Conservation (phyloP, 2,329 filamentous ascomycete genomes). For the Lasiodiplodia gonubiensis region DNA sequence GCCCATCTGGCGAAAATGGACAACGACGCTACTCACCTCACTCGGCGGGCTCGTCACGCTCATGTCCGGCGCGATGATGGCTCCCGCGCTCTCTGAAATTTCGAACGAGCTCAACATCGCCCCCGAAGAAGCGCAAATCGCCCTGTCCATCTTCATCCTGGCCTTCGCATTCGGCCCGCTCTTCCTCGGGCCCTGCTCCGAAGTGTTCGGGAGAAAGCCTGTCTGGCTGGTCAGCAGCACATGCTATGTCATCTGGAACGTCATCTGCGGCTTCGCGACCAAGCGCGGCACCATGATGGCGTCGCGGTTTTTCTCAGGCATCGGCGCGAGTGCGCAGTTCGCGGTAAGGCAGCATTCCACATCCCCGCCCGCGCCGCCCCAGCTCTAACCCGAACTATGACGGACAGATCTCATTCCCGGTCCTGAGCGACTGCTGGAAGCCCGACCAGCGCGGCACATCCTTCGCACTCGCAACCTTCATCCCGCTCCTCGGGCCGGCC, state of each 20-base stretch:
- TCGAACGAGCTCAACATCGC: conserved; percentile 35
- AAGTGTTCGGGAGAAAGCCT: conserved; percentile 36
- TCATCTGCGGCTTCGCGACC: conserved; percentile 37
- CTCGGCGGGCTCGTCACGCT: conserved; percentile 35
- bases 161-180: conserved; percentile 38
- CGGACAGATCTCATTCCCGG: conserved; percentile 31
- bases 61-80: conserved; percentile 39
- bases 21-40: conserved; percentile 35
- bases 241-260: conserved; percentile 39
- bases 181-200: conserved; percentile 38
- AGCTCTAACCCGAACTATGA: too few species aligned
- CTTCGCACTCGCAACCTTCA: conserved; percentile 36
- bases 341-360: conserved; percentile 16
- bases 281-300: conserved; percentile 36
- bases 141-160: conserved; percentile 38
- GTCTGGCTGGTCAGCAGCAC: conserved; percentile 35
- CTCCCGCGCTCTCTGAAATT: conserved; percentile 36
- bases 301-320: conserved; percentile 36
- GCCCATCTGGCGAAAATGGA: conserved; percentile 34
- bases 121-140: conserved; percentile 35
- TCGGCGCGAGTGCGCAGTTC: conserved; percentile 38
- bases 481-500: conserved; percentile 42
- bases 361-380: too few species aligned
- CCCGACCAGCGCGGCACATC: conserved; percentile 35
- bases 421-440: conserved; percentile 38